Conservation (phyloP, 2,329 filamentous ascomycete genomes). For the Akanthomyces dipterigenus region DNA sequence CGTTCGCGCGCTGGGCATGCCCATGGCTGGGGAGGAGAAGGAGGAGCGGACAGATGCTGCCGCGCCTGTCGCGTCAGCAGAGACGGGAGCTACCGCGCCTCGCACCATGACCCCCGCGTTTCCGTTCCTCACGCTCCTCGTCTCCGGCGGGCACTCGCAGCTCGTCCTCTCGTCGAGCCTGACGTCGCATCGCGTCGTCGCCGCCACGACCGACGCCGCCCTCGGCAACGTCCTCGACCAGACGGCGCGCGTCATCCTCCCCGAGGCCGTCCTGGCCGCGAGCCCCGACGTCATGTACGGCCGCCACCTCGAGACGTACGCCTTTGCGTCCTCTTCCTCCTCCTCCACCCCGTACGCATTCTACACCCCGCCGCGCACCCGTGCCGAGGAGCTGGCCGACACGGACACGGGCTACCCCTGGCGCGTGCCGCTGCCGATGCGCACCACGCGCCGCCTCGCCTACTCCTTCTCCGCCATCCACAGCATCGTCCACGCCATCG, state of each 20-base stretch:
- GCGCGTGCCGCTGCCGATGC: slow-evolving; percentile 62
- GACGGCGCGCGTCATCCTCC: slow-evolving; percentile 69
- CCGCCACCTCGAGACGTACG: slow-evolving; percentile 69
- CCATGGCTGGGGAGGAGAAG: slow-evolving; percentile 10
- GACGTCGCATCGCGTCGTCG: slow-evolving; percentile 65
- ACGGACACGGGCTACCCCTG: slow-evolving; percentile 43
- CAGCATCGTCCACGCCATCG: slow-evolving; percentile 42
- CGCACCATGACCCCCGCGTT: slow-evolving; percentile 46
- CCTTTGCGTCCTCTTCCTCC: slow-evolving; percentile 40
- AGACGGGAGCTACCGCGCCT: background rate
- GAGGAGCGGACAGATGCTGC: background rate
- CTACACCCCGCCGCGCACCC: slow-evolving; percentile 53
- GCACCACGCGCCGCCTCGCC: slow-evolving; percentile 47
- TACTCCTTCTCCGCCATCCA: slow-evolving; percentile 71
- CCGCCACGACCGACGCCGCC: slow-evolving; percentile 71
- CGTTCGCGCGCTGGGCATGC: slow-evolving; percentile 50
- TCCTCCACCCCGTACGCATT: slow-evolving; percentile 30
- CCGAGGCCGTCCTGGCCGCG: slow-evolving; percentile 45
- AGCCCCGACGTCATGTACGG: slow-evolving; percentile 70
- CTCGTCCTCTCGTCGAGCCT: slow-evolving; percentile 68
- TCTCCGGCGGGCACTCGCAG: slow-evolving; percentile 88
- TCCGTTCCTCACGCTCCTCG: slow-evolving; percentile 81
- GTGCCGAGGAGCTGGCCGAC: slow-evolving; percentile 50
- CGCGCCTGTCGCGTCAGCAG: background rate
- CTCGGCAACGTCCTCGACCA: slow-evolving; percentile 89